A percentile compares a stretch with the other conserved stretches of the same genome.
Evolutionary conservation across 1,139 yeast genomes (phyloP).

Genomic region (Pichia sp.): DNA sequence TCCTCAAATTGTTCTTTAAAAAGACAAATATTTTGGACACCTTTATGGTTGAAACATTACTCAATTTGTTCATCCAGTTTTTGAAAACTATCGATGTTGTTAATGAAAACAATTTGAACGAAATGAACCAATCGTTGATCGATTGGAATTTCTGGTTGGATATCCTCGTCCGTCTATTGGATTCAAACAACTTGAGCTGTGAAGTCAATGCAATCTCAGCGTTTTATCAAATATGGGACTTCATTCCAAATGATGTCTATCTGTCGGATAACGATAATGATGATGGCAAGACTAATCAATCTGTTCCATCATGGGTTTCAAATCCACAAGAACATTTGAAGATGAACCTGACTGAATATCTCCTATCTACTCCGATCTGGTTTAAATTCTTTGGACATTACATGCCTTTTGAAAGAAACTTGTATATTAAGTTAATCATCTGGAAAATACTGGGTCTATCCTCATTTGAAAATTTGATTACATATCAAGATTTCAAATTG

Average conservation of each 20-base stretch:
- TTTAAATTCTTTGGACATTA: slow-evolving; percentile 66
- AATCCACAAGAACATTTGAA: slow-evolving; percentile 41
- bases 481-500: slow-evolving; percentile 5
- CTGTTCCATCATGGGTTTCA: slow-evolving; percentile 29
- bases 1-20: slow-evolving; percentile 48
- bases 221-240: slow-evolving; percentile 73
- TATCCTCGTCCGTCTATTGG: slow-evolving; percentile 56
- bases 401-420: slow-evolving; percentile 73
- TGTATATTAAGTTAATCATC: slow-evolving; percentile 62
- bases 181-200: slow-evolving; percentile 60
- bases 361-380: slow-evolving; percentile 51
- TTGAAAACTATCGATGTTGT: slow-evolving; percentile 30
- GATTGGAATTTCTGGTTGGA: slow-evolving; percentile 81
- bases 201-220: slow-evolving; percentile 64
- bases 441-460: slow-evolving; percentile 50
- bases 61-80: slow-evolving; percentile 48
- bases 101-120: slow-evolving; percentile 10
- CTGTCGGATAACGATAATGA: not conserved
- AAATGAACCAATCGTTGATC: slow-evolving; percentile 28
- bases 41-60: slow-evolving; percentile 42
- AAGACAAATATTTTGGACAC: slow-evolving; percentile 46
- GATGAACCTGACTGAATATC: slow-evolving; percentile 52
- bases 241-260: slow-evolving; percentile 47
- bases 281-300: not conserved
- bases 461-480: slow-evolving; percentile 14